A percentile compares a stretch with the other conserved stretches of the same genome.
Evolutionary conservation across 2,329 filamentous ascomycete genomes (phyloP).

Genomic region (Bipolaris cookei): DNA sequence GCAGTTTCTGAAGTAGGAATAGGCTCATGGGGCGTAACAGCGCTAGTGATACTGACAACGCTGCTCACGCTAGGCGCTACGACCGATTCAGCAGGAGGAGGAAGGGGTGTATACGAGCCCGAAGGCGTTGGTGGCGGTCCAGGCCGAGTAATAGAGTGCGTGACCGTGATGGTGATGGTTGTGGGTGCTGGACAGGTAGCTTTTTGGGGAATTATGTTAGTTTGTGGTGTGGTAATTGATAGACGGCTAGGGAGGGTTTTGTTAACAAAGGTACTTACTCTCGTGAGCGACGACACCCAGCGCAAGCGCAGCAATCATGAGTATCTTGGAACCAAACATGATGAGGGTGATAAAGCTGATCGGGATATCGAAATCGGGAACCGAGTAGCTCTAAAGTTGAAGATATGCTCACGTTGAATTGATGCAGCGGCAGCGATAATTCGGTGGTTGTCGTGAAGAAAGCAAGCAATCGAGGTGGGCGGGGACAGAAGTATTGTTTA

Average conservation of each 20-base stretch:
- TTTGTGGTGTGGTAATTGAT: not conserved
- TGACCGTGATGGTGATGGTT: constrained; percentile 38
- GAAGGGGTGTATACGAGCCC: constrained; percentile 10
- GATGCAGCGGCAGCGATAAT: constrained; percentile 35
- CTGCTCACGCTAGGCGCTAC: constrained; percentile 21
- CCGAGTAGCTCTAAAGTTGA: constrained; percentile 27
- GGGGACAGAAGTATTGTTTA: constrained; percentile 19
- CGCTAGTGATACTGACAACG: constrained; percentile 11
- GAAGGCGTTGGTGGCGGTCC: constrained; percentile 14
- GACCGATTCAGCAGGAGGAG: constrained; percentile 24
- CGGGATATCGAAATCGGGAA: constrained; percentile 17
- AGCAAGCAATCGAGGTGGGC: constrained; percentile 7
- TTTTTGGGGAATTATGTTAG: constrained; percentile 19
- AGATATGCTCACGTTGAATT: constrained; percentile 27
- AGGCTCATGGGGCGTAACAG: constrained; percentile 3
- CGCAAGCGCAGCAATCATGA: constrained; percentile 29
- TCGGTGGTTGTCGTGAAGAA: constrained; percentile 5
- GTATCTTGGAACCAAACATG: constrained; percentile 38
- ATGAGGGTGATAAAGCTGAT: constrained; percentile 24
- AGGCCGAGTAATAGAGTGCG: constrained; percentile 27
- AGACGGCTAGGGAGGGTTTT: not conserved
- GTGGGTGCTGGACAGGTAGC: constrained; percentile 24
- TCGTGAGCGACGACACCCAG: constrained; percentile 28
- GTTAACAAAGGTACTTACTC: constrained; percentile 14
- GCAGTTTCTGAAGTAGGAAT: constrained; percentile 11